Base-by-base conservation (phyloP, 768 basidiomycete species). In the Fomitopsis serialis region DNA sequence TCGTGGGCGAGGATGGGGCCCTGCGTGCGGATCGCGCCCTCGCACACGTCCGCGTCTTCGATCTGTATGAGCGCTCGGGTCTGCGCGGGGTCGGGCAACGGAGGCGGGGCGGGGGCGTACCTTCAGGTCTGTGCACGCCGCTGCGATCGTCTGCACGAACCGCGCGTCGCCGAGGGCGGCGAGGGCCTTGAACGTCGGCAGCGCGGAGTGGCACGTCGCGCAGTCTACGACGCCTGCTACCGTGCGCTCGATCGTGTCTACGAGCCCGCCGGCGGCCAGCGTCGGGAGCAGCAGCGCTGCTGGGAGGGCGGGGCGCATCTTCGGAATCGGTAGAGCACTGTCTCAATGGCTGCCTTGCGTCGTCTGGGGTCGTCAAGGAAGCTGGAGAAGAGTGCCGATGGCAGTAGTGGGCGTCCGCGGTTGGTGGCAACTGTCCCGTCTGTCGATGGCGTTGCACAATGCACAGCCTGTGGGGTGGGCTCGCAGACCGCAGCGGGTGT, bases 1-100 rank as follows among this genome's bases (percentile, higher is more conserved):
- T 74, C 77, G 54, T 82, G 78, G 0, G 81, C 80, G 42, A 85
- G 63, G 52, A 83, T 78, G 2, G 82, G 82, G 2, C 74, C 82
- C 63, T 81, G 78, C 43, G 75, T 67, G 4, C 56, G 64, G 45
- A 84, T 61, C 2, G 74, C 66, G 24, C 84, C 82, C 48, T 71
- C 66, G 61, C 84, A 85, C 17, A 85, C 80, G 60, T 85, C 82
- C 7, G 69, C 66, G 61, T 82, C 81, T 59, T 77, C 73, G 5
- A 77, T 65, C 81, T 50, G 42, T 25, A 13, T n/a, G 35, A 10
- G 50, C 52, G 24, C n/a, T 6, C 7, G 34, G n/a, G n/a, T n/a
- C n/a, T n/a, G 27, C 49, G 12, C 44, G 24, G 9, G n/a, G n/a
- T n/a, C n/a, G n/a, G n/a, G 29, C n/a, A 5, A 19, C 23, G 7